Evolutionary conservation across 139 green algal genomes (phyloP).

Genomic region (Edaphochlamys debaryana): DNA sequence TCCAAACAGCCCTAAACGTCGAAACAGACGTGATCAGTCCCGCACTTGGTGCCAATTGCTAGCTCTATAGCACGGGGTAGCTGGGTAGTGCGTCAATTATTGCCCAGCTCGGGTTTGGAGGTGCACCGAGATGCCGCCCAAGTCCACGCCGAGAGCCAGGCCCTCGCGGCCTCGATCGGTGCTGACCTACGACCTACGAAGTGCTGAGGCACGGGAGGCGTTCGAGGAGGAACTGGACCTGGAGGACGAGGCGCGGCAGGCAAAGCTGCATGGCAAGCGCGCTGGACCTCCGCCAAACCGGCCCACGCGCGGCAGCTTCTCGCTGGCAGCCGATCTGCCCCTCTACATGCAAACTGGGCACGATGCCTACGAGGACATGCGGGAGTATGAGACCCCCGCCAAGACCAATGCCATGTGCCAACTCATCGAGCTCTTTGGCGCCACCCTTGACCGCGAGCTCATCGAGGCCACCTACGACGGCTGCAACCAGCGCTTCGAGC

Average conservation of each 20-base stretch:
- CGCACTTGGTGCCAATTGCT: too few relatives aligned
- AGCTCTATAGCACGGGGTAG: too few relatives aligned
- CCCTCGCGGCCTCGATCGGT: too few relatives aligned
- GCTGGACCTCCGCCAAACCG: not conserved
- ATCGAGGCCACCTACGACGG: conserved; percentile 1
- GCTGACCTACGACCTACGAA: conserved; percentile 46
- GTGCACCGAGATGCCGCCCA: too few relatives aligned
- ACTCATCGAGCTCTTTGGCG: conserved; percentile 51
- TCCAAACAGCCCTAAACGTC: too few relatives aligned
- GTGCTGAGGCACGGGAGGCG: conserved; percentile 13
- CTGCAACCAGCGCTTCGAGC: not conserved
- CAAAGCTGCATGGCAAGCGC: not conserved
- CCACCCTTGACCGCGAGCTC: conserved; percentile 20
- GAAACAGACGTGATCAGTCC: too few relatives aligned
- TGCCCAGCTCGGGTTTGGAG: too few relatives aligned
- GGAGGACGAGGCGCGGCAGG: conserved; percentile 1
- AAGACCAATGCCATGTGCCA: conserved; percentile 33
- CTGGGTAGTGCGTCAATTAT: too few relatives aligned
- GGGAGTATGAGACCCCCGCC: conserved; percentile 7
- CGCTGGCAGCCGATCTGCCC: not conserved
- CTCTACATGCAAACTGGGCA: not conserved
- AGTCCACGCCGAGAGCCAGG: too few relatives aligned
- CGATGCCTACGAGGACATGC: conserved; percentile 1
- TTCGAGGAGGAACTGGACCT: conserved; percentile 48
- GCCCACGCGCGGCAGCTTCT: not conserved